Conservation (phyloP, 352 stramenopile species). For the Aphanomyces stellatus region DNA sequence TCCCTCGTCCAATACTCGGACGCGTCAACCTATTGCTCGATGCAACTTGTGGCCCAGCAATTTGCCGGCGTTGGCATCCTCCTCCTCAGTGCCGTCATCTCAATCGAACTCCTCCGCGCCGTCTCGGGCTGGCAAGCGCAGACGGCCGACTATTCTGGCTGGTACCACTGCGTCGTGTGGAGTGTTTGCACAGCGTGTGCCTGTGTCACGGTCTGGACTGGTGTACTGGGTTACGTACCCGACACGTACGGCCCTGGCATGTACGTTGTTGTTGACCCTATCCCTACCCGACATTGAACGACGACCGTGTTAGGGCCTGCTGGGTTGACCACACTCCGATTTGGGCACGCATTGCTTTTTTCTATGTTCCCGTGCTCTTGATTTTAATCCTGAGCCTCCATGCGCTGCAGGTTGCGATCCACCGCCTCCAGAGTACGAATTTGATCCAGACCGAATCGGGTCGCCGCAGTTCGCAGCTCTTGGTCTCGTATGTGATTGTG, state of each 20-base stretch:
- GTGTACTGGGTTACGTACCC: conserved; percentile 60
- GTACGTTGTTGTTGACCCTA: conserved; percentile 9
- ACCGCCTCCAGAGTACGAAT: conserved; percentile 18
- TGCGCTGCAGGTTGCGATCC: conserved; percentile 28
- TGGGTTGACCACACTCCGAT: conserved; percentile 41
- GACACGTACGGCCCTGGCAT: conserved; percentile 46
- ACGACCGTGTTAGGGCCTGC: conserved; percentile 21
- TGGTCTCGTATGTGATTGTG: conserved; percentile 41
- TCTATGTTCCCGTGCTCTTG: conserved; percentile 42
- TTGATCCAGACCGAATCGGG: conserved; percentile 28
- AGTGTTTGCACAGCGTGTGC: conserved; percentile 30
- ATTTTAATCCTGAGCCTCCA: conserved; percentile 30
- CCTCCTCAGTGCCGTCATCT: conserved; percentile 42
- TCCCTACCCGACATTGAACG: not conserved
- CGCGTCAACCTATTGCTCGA: conserved; percentile 31
- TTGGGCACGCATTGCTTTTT: conserved; percentile 49
- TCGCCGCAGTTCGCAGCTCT: conserved; percentile 34
- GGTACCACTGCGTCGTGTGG: conserved; percentile 56
- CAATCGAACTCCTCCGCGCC: conserved; percentile 54
- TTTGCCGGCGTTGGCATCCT: conserved; percentile 57
- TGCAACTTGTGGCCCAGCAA: conserved; percentile 51
- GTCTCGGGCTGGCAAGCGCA: conserved; percentile 43
- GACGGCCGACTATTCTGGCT: conserved; percentile 42
- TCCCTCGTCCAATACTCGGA: not conserved
- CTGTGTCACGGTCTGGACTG: conserved; percentile 40